Percentiles rank a stretch among this genome's conserved stretches.
Evolutionary conservation across 1,284 basidiomycete genomes (phyloP).

Genomic region (Prillingera fragicola): DNA sequence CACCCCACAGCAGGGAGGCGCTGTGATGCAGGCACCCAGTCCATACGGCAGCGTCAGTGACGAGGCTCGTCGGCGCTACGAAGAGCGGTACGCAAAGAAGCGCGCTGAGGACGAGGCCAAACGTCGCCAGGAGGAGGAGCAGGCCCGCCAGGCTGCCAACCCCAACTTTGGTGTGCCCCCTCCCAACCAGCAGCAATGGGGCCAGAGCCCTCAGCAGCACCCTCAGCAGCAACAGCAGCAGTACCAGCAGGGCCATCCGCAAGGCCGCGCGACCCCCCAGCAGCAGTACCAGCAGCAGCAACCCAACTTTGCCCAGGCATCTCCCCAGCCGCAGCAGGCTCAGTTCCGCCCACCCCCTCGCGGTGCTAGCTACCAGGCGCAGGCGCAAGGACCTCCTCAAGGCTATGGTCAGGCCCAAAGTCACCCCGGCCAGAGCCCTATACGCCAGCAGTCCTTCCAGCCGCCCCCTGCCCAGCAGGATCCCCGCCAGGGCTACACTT

Average conservation of each 20-base stretch:
- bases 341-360: too few relatives aligned
- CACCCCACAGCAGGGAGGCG: constrained; percentile 3
- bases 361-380: too few relatives aligned
- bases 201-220: too few relatives aligned
- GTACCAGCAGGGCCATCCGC: constrained; percentile 1
- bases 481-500: constrained; percentile 3
- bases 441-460: too few relatives aligned
- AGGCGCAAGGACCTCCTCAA: too few relatives aligned
- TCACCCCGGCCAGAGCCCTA: too few relatives aligned
- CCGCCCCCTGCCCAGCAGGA: constrained; percentile 5
- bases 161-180: background rate
- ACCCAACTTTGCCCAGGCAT: too few relatives aligned
- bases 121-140: constrained; percentile 12
- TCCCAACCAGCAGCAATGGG: background rate
- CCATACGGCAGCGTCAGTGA: constrained; percentile 40
- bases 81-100: constrained; percentile 43
- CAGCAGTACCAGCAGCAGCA: constrained; percentile 3
- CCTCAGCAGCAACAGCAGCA: constrained; percentile 17
- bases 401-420: too few relatives aligned
- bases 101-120: constrained; percentile 34
- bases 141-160: constrained; percentile 3
- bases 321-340: too few relatives aligned
- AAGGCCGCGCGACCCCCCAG: constrained; percentile 1
- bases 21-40: constrained; percentile 31
- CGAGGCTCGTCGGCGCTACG: constrained; percentile 43